A percentile compares a stretch with the other conserved stretches of the same genome.
phyloP scores from a whole-genome alignment of 495 filamentous ascomycete genomes.

The Penicillium verhagenii region DNA sequence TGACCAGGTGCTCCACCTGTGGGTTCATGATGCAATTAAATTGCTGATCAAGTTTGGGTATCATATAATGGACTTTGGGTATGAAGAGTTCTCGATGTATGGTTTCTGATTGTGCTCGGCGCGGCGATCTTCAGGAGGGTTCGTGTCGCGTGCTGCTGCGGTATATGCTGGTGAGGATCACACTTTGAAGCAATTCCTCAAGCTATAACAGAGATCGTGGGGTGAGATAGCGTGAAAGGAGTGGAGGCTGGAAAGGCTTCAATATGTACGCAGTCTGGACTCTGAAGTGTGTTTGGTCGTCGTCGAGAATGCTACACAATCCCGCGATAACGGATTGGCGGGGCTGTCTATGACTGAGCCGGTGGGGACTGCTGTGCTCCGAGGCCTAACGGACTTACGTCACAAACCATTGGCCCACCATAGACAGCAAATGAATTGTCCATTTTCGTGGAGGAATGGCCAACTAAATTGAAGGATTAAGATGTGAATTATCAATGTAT shows the following conservation, averaged over 20 bases:
- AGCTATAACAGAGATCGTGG: neutral
- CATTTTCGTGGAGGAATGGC: neutral
- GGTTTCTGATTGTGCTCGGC: neutral
- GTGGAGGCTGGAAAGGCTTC: neutral
- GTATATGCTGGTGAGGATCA: neutral
- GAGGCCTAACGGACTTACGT: constrained; percentile 7
- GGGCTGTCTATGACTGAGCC: constrained; percentile 20
- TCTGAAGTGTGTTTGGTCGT: neutral
- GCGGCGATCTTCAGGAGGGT: neutral
- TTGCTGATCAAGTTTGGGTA: neutral
- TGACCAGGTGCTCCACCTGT: constrained; percentile 63
- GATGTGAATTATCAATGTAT: neutral
- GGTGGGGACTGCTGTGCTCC: constrained; percentile 35
- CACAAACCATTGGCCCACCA: neutral
- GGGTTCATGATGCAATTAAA: constrained; percentile 58
- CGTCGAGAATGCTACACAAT: constrained; percentile 1
- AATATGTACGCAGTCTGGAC: neutral
- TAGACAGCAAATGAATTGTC: neutral
- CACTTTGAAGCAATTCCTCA: neutral
- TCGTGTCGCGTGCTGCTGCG: constrained; percentile 14
- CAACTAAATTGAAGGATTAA: neutral
- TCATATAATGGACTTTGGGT: neutral
- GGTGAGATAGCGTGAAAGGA: neutral
- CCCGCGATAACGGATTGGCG: constrained; percentile 23
- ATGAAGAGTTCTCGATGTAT: neutral